A percentile compares a stretch with the other conserved stretches of the same genome.
phyloP scores from a whole-genome alignment of 768 basidiomycete species.

The Floccularia luteovirens region DNA sequence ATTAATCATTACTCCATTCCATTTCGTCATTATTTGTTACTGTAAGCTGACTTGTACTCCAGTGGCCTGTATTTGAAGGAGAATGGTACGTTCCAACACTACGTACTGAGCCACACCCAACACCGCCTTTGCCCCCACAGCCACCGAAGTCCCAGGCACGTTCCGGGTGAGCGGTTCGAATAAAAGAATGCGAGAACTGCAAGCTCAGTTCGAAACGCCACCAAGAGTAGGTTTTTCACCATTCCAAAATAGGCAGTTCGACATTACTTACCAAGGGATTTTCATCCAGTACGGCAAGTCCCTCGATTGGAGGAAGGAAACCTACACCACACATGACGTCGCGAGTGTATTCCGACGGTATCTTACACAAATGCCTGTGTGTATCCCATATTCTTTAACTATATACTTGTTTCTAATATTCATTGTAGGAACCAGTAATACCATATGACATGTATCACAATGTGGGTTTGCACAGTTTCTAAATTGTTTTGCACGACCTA shows the following conservation, averaged over 20 bases:
- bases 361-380: constrained; percentile 92
- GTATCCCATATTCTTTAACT: constrained; percentile 19
- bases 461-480: constrained; percentile 39
- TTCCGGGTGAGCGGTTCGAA: constrained; percentile 96
- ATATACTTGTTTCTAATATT: constrained; percentile 1
- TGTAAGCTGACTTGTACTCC: constrained; percentile 3
- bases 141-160: constrained; percentile 87
- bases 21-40: background rate
- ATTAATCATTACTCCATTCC: background rate
- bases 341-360: constrained; percentile 95
- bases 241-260: constrained; percentile 1
- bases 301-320: constrained; percentile 81
- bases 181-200: constrained; percentile 93
- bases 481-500: constrained; percentile 8
- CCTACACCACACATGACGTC: constrained; percentile 93
- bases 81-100: constrained; percentile 77
- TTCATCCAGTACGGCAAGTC: constrained; percentile 79
- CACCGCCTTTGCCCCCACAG: constrained; percentile 28
- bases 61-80: constrained; percentile 95
- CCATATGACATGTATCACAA: constrained; percentile 84
- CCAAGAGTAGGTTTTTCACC: constrained; percentile 53
- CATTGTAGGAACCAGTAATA: constrained; percentile 82
- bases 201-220: constrained; percentile 82
- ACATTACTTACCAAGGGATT: too few species aligned
- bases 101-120: too few species aligned